Evolutionary conservation across 202 grass and related monocot genomes (phyloP).

Genomic region (Hordeum pubiflorum): DNA sequence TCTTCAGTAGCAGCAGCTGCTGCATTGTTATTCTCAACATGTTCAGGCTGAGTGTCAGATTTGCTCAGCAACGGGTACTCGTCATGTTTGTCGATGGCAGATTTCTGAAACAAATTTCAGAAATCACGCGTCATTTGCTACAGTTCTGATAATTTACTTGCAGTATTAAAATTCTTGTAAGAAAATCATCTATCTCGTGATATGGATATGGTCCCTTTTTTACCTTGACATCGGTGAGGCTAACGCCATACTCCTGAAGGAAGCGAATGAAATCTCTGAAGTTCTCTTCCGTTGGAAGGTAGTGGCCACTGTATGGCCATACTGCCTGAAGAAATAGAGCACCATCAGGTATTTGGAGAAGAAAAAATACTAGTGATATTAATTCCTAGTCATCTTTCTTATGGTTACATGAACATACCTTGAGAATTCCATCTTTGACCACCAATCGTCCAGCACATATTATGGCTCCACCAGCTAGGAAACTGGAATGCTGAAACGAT

Average conservation of each 20-base stretch:
- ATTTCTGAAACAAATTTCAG: constrained; percentile 46
- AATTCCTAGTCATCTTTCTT: background rate
- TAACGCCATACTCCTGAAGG: constrained; percentile 55
- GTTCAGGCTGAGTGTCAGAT: background rate
- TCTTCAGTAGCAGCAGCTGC: background rate
- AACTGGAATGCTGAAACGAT: constrained; percentile 94
- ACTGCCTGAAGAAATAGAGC: constrained; percentile 53
- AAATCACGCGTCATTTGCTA: background rate
- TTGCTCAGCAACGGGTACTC: constrained; percentile 39
- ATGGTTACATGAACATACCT: constrained; percentile 29
- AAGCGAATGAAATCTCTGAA: constrained; percentile 79
- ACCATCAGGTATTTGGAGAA: background rate
- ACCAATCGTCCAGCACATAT: constrained; percentile 83
- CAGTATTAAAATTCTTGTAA: background rate
- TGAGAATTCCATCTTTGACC: constrained; percentile 70
- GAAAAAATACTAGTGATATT: background rate
- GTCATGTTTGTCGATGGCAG: constrained; percentile 48
- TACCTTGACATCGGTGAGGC: constrained; percentile 65
- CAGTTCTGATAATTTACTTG: constrained; percentile 10
- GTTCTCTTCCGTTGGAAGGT: constrained; percentile 87
- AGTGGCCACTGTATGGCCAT: constrained; percentile 98
- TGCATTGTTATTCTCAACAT: background rate
- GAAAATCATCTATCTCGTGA: background rate
- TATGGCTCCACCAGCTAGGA: constrained; percentile 84
- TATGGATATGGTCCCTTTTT: background rate